Evolutionary conservation across 2,329 filamentous ascomycete species (phyloP).

Genomic region (Aureobasidium sp.): DNA sequence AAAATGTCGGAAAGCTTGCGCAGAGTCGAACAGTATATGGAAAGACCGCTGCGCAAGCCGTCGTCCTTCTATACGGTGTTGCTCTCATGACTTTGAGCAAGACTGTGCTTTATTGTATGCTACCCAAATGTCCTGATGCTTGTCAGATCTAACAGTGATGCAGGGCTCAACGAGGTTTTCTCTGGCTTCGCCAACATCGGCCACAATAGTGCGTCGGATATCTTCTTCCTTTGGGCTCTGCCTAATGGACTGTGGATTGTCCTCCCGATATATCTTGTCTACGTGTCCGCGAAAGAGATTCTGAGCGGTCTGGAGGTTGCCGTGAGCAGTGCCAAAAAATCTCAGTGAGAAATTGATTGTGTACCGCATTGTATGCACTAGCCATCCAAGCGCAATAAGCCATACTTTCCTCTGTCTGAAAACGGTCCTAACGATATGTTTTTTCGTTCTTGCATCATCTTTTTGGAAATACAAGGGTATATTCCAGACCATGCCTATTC

Average conservation of each 20-base stretch:
- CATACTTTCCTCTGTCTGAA: background rate
- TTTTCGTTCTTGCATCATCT: background rate
- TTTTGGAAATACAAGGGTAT: background rate
- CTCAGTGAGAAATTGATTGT: background rate
- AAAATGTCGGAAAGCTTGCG: slow-evolving; percentile 38
- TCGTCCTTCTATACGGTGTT: slow-evolving; percentile 52
- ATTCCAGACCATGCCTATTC: too few species aligned
- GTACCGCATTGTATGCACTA: too few species aligned
- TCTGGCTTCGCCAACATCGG: slow-evolving; percentile 55
- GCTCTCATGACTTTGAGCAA: slow-evolving; percentile 61
- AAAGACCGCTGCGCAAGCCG: slow-evolving; percentile 45
- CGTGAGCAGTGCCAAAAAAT: slow-evolving; percentile 24
- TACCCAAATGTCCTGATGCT: background rate
- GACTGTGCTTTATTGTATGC: slow-evolving; percentile 57
- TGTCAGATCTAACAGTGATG: background rate
- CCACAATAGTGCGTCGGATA: slow-evolving; percentile 49
- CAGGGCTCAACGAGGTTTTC: slow-evolving; percentile 49
- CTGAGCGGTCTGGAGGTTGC: slow-evolving; percentile 49
- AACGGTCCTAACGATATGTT: background rate
- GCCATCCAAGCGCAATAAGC: background rate
- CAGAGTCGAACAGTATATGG: slow-evolving; percentile 46
- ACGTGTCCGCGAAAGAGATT: slow-evolving; percentile 55
- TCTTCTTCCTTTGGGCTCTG: slow-evolving; percentile 56
- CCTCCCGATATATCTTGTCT: slow-evolving; percentile 55
- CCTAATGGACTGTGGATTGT: slow-evolving; percentile 52